A percentile compares a stretch with the other conserved stretches of the same genome.
phyloP scores from a whole-genome alignment of 495 filamentous ascomycete genomes.

The Neurospora terricola region DNA sequence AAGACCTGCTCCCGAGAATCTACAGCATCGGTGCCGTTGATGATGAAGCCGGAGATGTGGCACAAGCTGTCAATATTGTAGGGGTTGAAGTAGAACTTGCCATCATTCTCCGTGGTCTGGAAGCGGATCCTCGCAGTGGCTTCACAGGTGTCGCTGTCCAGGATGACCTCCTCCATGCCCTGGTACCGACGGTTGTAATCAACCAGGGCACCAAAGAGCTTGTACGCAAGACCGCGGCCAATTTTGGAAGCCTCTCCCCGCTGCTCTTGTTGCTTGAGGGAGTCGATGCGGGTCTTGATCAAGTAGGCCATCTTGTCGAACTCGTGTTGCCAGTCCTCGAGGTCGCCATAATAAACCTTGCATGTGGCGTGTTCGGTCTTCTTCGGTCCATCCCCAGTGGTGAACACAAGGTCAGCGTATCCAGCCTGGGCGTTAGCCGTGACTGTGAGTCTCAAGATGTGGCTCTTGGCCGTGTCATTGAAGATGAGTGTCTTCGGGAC shows the following conservation, averaged over 20 bases:
- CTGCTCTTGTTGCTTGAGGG: conserved; percentile 39
- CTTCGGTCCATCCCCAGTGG: conserved; percentile 32
- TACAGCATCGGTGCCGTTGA: conserved; percentile 65
- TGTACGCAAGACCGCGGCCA: conserved; percentile 65
- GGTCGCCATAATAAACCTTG: conserved; percentile 37
- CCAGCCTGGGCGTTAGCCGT: conserved; percentile 30
- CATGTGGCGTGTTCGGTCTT: conserved; percentile 42
- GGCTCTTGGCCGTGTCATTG: conserved; percentile 40
- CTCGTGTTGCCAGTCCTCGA: conserved; percentile 38
- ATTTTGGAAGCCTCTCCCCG: conserved; percentile 48
- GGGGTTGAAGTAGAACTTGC: conserved; percentile 55
- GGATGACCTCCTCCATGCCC: conserved; percentile 67
- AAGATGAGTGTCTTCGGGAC: conserved; percentile 65
- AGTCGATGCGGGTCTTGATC: conserved; percentile 42
- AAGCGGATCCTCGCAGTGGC: conserved; percentile 63
- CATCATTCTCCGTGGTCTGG: conserved; percentile 46
- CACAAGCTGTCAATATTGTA: conserved; percentile 65
- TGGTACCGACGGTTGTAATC: conserved; percentile 59
- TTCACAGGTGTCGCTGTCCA: conserved; percentile 61
- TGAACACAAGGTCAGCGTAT: conserved; percentile 28
- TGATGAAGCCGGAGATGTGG: conserved; percentile 66
- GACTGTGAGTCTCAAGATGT: conserved; percentile 36
- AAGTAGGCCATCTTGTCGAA: conserved; percentile 48
- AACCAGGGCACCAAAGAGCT: conserved; percentile 61
- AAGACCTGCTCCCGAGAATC: conserved; percentile 63